phyloP scores from a whole-genome alignment of 2,329 filamentous ascomycete genomes.

The Teratosphaeria viscida region DNA sequence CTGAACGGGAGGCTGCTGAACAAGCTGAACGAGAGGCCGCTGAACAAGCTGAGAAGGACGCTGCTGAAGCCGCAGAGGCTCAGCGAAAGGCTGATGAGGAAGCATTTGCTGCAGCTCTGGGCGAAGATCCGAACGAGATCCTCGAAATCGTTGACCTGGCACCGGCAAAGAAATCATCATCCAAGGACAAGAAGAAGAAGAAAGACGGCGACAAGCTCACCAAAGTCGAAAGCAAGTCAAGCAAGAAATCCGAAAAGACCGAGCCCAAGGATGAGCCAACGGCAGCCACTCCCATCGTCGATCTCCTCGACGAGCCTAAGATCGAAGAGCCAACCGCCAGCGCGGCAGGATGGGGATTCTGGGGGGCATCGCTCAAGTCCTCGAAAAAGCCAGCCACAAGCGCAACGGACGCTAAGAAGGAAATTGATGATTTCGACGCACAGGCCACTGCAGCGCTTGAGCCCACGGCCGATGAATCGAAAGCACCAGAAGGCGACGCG shows the following conservation, averaged over 20 bases:
- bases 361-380: constrained; percentile 36
- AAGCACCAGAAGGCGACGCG: constrained; percentile 35
- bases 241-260: constrained; percentile 22
- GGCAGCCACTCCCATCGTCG: constrained; percentile 6
- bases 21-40: constrained; percentile 24
- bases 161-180: constrained; percentile 15
- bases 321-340: constrained; percentile 14
- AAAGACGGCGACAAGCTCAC: constrained; percentile 6
- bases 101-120: constrained; percentile 26
- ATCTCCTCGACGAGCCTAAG: constrained; percentile 10
- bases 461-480: constrained; percentile 23
- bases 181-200: constrained; percentile 12
- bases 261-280: constrained; percentile 16
- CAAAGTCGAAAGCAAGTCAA: constrained; percentile 20
- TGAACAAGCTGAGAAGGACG: constrained; percentile 12
- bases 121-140: constrained; percentile 25
- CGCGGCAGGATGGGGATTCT: constrained; percentile 31
- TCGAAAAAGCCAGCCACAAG: constrained; percentile 29
- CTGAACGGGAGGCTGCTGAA: constrained; percentile 5
- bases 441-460: not conserved
- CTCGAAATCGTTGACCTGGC: constrained; percentile 23
- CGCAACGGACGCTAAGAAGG: constrained; percentile 24
- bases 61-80: constrained; percentile 23
- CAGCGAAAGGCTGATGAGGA: constrained; percentile 26
- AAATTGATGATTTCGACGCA: constrained; percentile 26